A percentile compares a stretch with the other conserved stretches of the same genome.
These are phyloP conservation scores for Juglanconis sp. DNA, from an alignment of 2,329 filamentous ascomycete species.

Conservation along the genomic window DNA sequence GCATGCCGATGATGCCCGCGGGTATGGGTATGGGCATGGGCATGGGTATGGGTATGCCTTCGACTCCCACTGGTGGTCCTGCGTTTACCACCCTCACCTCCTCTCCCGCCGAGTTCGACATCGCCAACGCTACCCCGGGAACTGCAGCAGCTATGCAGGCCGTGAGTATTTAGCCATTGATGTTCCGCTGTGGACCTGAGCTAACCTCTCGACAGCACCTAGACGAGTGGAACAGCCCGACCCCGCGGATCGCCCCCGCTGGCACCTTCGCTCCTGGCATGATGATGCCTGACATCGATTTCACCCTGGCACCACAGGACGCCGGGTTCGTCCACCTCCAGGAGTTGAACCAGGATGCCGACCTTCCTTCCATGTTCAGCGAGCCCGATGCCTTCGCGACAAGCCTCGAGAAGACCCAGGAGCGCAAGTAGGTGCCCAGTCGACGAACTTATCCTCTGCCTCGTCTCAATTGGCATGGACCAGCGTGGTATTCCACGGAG, in stretches of 20 bases:
- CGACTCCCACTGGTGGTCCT: not conserved
- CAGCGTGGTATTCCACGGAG: not conserved
- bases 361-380: not conserved
- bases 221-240: not conserved
- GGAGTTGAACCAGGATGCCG: not conserved
- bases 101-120: not conserved
- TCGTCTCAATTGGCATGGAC: not conserved
- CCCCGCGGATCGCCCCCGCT: not conserved
- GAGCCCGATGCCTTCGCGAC: not conserved
- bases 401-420: not conserved
- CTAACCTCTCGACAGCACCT: not conserved
- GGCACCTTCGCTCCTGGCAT: too few relatives aligned
- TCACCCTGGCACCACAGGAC: too few relatives aligned
- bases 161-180: not conserved
- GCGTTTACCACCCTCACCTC: not conserved
- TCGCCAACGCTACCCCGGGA: not conserved
- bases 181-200: not conserved
- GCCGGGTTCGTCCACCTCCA: too few relatives aligned
- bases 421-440: not conserved
- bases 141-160: not conserved
- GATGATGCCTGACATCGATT: too few relatives aligned
- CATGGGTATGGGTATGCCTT: not conserved
- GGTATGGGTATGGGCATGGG: not conserved
- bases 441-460: not conserved
- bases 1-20: too few relatives aligned